Evolutionary conservation across 225 moss, liverwort and hornwort species (phyloP), one percentile per base, ranked within the genome.

Genomic region (Polytrichum commune): DNA sequence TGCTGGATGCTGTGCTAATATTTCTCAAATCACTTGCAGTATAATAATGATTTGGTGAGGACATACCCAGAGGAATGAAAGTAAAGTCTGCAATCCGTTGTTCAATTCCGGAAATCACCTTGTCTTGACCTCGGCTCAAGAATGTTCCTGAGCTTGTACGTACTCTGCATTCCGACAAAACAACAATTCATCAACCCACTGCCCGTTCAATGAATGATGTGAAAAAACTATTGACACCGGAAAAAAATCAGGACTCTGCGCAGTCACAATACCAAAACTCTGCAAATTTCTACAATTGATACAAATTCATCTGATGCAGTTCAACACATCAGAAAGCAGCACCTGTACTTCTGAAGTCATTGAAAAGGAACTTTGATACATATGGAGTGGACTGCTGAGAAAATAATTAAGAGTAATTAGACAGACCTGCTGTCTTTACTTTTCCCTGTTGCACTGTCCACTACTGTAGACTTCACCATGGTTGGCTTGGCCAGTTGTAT

Each of bases 91-190:
- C 91, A 76, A 98, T 95, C 72, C 94, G 93, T 57, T 89, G 79
- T 75, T 98, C 98, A 61, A 98, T 88, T 68, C 74, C 77, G 53
- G 76, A 72, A 53, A 98, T 83, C 33, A 90, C 67, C 19, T 73
- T 33, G 64, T 98, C 98, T 77, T 93, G 95, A 63, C 93, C 95
- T 76, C 98, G 85, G 75, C 79, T 82, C 83, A 98, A 83, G 87
- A 98, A 98, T 1, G 95, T 98, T 53, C 98, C 98, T 71, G 98
- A 98, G 82, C 98, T 98, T 73, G 98, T 98, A 74, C 98, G 90
- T 23, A 95, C 98, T 76, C 98, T 96, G 87, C 27, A 70, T 69
- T 65, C 27, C 3, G 55, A 57, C 60, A 69, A 58, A 68, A 24
- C 33, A 35, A 32, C 65, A 69, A 16, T 19, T 58, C 46, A 58